phyloP scores from a whole-genome alignment of 2,329 filamentous ascomycete genomes.

The Raffaelea albimanens region DNA sequence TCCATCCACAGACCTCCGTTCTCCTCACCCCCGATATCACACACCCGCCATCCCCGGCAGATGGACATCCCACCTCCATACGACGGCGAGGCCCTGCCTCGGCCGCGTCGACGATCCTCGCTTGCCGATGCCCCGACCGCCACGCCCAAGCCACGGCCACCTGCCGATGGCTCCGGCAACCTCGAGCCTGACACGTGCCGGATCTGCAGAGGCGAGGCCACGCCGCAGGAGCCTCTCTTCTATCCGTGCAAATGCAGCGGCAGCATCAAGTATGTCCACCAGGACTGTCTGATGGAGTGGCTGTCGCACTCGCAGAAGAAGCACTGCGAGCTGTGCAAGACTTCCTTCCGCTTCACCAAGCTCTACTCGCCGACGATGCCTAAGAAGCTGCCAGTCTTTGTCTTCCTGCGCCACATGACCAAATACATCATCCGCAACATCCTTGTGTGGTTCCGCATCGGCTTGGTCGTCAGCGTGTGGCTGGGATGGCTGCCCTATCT shows the following conservation, averaged over 20 bases:
- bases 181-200: slow-evolving; percentile 75
- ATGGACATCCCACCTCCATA: not conserved
- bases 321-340: slow-evolving; percentile 98
- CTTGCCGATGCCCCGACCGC: not conserved
- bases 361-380: slow-evolving; percentile 95
- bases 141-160: not conserved
- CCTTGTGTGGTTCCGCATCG: slow-evolving; percentile 67
- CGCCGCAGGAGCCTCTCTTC: slow-evolving; percentile 76
- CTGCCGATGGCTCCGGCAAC: not conserved
- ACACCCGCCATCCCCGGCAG: no score
- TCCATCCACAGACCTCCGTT: no score
- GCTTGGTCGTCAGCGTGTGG: slow-evolving; percentile 80
- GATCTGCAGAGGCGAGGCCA: slow-evolving; percentile 88
- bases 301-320: slow-evolving; percentile 98
- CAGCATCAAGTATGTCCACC: slow-evolving; percentile 97
- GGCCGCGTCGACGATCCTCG: not conserved
- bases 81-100: not conserved
- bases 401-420: slow-evolving; percentile 72
- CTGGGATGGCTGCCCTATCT: slow-evolving; percentile 78
- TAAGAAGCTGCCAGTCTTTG: slow-evolving; percentile 62
- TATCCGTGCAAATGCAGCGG: slow-evolving; percentile 98
- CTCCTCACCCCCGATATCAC: no score
- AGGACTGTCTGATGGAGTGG: slow-evolving; percentile 98
- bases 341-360: slow-evolving; percentile 95
- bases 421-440: slow-evolving; percentile 64